Conservation (phyloP, 2,329 filamentous ascomycete genomes). For the Cercospora zeina region DNA sequence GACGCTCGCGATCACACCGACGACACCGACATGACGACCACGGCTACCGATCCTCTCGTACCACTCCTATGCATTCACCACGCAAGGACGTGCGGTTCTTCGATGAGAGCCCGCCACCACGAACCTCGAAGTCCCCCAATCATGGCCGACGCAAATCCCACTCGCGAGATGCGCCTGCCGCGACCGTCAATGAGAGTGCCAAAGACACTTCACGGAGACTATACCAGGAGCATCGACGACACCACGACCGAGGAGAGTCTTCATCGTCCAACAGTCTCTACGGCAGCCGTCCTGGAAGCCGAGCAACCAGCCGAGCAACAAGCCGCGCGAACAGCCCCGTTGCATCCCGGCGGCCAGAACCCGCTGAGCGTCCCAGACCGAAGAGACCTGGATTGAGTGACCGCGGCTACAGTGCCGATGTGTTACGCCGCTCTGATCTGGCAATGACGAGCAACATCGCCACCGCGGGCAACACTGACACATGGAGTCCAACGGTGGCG, state of each 20-base stretch:
- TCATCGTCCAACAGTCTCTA: neutral
- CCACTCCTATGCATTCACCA: conserved; percentile 13
- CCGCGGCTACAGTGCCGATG: conserved; percentile 4
- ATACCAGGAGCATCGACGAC: conserved; percentile 16
- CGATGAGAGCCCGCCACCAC: conserved; percentile 21
- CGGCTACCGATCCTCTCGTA: conserved; percentile 7
- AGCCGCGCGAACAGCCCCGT: conserved; percentile 2
- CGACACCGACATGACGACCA: conserved; percentile 6
- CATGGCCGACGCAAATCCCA: conserved; percentile 26
- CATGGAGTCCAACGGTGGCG: neutral
- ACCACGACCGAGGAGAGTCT: conserved; percentile 5
- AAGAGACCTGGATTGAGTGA: conserved; percentile 1
- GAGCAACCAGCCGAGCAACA: conserved; percentile 1
- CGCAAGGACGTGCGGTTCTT: conserved; percentile 29
- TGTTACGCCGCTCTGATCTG: neutral
- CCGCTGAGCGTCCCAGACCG: neutral
- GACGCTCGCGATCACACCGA: conserved; percentile 14
- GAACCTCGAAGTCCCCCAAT: conserved; percentile 6
- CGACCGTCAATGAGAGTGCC: conserved; percentile 26
- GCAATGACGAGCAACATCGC: conserved; percentile 11
- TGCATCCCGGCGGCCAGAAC: neutral
- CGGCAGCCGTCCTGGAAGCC: conserved; percentile 3
- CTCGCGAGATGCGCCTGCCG: conserved; percentile 25
- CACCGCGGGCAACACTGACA: neutral
- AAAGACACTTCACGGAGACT: conserved; percentile 28